Evolutionary conservation across 2,329 filamentous ascomycete genomes (phyloP).

Genomic region (Penicillium capsulatum): DNA sequence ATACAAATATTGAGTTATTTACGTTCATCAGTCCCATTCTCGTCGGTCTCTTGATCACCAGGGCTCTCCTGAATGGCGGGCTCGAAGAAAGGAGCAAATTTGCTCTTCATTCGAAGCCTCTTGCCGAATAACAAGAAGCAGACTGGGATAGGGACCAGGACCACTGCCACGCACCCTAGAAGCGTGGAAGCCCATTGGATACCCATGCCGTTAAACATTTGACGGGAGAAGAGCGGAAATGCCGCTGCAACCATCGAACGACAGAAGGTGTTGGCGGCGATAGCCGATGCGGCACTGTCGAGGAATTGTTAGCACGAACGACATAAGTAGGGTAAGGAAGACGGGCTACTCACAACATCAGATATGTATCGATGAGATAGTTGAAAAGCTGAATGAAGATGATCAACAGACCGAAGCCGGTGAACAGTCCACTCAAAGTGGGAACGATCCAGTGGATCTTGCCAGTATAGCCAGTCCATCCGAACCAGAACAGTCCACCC

Average conservation of each 20-base stretch:
- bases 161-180: slow-evolving; percentile 34
- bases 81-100: slow-evolving; percentile 39
- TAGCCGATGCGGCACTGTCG: slow-evolving; percentile 47
- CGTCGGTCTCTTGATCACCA: slow-evolving; percentile 15
- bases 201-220: slow-evolving; percentile 49
- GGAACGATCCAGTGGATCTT: slow-evolving; percentile 41
- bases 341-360: slow-evolving; percentile 47
- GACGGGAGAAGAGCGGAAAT: slow-evolving; percentile 53
- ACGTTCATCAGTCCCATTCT: neutral
- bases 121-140: slow-evolving; percentile 34
- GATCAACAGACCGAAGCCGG: slow-evolving; percentile 54
- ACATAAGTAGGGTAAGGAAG: neutral
- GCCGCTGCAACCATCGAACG: slow-evolving; percentile 48
- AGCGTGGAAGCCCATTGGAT: slow-evolving; percentile 36
- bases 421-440: slow-evolving; percentile 49
- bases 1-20: too few relatives aligned
- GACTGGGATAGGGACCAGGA: slow-evolving; percentile 39
- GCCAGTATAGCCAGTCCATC: slow-evolving; percentile 60
- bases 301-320: slow-evolving; percentile 6
- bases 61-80: slow-evolving; percentile 46
- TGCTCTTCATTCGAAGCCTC: slow-evolving; percentile 21
- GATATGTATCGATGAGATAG: slow-evolving; percentile 57
- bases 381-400: slow-evolving; percentile 58
- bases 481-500: slow-evolving; percentile 70
- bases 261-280: slow-evolving; percentile 55